Base-by-base conservation (phyloP, 192 early-diverging fungal genomes). In the Rhizoclosmatium sp. region DNA sequence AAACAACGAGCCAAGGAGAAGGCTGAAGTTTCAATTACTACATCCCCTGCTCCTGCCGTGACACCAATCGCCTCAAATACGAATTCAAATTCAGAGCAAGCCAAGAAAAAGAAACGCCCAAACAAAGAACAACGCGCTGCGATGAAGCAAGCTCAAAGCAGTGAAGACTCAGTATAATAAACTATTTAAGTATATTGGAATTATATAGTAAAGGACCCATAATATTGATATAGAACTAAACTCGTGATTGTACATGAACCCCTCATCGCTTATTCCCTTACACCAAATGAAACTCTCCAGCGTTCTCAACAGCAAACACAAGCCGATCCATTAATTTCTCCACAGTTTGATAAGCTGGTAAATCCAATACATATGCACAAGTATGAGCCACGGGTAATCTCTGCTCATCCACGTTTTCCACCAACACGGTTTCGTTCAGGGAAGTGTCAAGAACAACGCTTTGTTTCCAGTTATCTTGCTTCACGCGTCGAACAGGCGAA, bases 231-330 rank as follows among this genome's bases (percentile, higher is more conserved):
- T 21, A 58, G 56, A 21, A 58, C n/a, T 14, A 14, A 58, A 58
- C 12, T 58, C 14, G 21, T 21, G 31, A 40, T 65, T 65, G 31
- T 65, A 65, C 16, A 65, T 39, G 16, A 10, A 19, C 41, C 0
- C 46, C 16, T 68, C 59, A 74, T 69, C 7, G 66, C 14, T 12
- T 41, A 10, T 46, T 44, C 16, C 10, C 51, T 71, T 47, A 79
- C 68, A 79, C 78, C 49, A 79, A 61, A 61, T 79, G 78, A 59
- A 79, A 79, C 19, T 73, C 68, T 4, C 68, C 68, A 12, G 69
- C 9, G 59, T 79, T 71, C 47, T 72, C 69, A 5, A 79, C 71
- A 71, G 68, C 78, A 73, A 72, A 79, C 23, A 79, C 78, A 40
- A 79, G 62, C 7, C 71, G 7, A 10, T 79, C 78, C 49, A 71